Evolutionary conservation across 805 yeast species (phyloP).

Genomic region (Saccharomycopsis vini): DNA sequence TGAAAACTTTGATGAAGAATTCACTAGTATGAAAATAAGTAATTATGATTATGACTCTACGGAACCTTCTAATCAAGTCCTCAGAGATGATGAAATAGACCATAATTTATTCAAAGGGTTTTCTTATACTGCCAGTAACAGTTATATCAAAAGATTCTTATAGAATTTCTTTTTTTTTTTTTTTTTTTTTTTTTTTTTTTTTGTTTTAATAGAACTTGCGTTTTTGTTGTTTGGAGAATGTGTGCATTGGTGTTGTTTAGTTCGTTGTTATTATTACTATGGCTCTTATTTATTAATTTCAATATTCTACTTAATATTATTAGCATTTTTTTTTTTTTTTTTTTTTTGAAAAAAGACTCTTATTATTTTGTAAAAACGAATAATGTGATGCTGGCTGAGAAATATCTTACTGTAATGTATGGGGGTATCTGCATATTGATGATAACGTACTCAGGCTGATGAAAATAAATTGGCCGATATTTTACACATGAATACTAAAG

Average conservation of each 20-base stretch:
- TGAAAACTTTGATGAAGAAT: slow-evolving; percentile 75
- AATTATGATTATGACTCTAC: slow-evolving; percentile 22
- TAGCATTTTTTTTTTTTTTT: background rate
- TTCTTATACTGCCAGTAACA: slow-evolving; percentile 30
- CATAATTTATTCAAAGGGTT: slow-evolving; percentile 28
- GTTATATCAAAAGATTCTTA: slow-evolving; percentile 25
- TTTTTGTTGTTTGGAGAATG: background rate
- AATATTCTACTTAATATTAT: background rate
- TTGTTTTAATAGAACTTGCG: background rate
- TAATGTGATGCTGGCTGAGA: too few relatives aligned
- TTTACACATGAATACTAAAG: too few relatives aligned
- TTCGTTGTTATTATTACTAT: background rate
- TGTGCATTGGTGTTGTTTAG: background rate
- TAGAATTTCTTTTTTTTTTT: background rate
- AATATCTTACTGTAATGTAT: too few relatives aligned
- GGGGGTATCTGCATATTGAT: too few relatives aligned
- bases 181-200: background rate
- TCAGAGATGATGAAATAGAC: slow-evolving; percentile 5
- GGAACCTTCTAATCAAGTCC: background rate
- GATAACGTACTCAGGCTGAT: too few relatives aligned
- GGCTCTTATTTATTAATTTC: too few relatives aligned
- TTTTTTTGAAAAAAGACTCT: too few relatives aligned
- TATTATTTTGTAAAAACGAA: too few relatives aligned
- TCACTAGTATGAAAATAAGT: slow-evolving; percentile 58
- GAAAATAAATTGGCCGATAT: too few relatives aligned